Conservation (phyloP, 139 green algal species). For the Eudorina sp. region DNA sequence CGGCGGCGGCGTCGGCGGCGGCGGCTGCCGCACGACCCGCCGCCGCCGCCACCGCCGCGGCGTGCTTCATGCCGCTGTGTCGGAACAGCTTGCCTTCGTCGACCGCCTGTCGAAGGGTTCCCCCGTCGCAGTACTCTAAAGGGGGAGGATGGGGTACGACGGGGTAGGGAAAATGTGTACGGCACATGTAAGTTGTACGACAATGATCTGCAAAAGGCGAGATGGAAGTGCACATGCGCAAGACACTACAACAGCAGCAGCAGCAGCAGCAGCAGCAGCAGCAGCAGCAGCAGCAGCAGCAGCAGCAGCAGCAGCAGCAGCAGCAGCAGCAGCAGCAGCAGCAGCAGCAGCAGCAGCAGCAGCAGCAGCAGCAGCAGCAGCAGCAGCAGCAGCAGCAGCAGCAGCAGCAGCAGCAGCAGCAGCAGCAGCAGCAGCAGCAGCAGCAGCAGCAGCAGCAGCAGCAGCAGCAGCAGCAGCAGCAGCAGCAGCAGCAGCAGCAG, state of each 20-base stretch:
- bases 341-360: background rate
- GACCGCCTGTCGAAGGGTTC: constrained; percentile 10
- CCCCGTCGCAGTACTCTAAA: constrained; percentile 36
- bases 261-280: no score
- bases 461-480: no score
- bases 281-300: no score
- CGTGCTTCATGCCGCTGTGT: background rate
- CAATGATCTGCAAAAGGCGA: no score
- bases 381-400: background rate
- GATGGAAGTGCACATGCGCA: no score
- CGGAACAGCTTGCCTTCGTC: constrained; percentile 21
- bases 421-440: background rate
- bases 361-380: background rate
- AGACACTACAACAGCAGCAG: no score
- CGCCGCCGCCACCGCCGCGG: background rate
- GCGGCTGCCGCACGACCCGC: no score
- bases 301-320: background rate
- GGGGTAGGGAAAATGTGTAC: no score
- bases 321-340: background rate
- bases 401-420: background rate
- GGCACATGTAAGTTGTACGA: no score
- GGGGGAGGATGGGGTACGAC: no score
- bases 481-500: no score
- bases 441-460: background rate
- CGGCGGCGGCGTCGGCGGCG: background rate